Percentiles rank a stretch among this genome's conserved stretches.
Conservation (phyloP, 2,329 filamentous ascomycete genomes). For the Arthrobotrys conoides region DNA sequence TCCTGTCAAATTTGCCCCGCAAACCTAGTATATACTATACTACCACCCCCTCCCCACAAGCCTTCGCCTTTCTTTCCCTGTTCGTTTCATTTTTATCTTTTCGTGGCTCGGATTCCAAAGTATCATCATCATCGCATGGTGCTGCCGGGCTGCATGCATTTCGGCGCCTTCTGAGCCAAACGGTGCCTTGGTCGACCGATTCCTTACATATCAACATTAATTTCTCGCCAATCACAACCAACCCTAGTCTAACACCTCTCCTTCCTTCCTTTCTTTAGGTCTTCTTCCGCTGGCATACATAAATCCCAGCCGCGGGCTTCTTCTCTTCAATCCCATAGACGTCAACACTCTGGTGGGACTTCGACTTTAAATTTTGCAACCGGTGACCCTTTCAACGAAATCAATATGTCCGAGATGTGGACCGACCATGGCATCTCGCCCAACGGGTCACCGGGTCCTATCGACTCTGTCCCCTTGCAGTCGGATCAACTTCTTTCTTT, state of each 20-base stretch:
- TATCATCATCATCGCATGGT: slow-evolving; percentile 19
- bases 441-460: slow-evolving; percentile 49
- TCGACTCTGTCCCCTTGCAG: slow-evolving; percentile 43
- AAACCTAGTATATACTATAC: not conserved
- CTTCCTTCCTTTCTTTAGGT: slow-evolving; percentile 24
- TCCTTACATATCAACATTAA: slow-evolving; percentile 23
- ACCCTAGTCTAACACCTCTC: slow-evolving; percentile 45
- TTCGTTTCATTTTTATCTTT: not conserved
- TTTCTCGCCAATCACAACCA: slow-evolving; percentile 38
- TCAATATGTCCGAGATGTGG: slow-evolving; percentile 53
- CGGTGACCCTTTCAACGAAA: slow-evolving; percentile 55
- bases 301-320: slow-evolving; percentile 50
- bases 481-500: slow-evolving; percentile 56
- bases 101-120: not conserved
- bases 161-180: slow-evolving; percentile 31
- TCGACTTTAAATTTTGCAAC: slow-evolving; percentile 43
- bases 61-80: not conserved
- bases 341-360: slow-evolving; percentile 54
- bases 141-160: slow-evolving; percentile 2
- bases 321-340: slow-evolving; percentile 51
- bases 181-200: slow-evolving; percentile 1
- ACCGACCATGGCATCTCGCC: slow-evolving; percentile 48
- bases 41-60: not conserved
- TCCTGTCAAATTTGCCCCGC: slow-evolving; percentile 16
- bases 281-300: slow-evolving; percentile 33